Base-by-base conservation (phyloP, 768 basidiomycete genomes). In the Leccinum subgranulosum region DNA sequence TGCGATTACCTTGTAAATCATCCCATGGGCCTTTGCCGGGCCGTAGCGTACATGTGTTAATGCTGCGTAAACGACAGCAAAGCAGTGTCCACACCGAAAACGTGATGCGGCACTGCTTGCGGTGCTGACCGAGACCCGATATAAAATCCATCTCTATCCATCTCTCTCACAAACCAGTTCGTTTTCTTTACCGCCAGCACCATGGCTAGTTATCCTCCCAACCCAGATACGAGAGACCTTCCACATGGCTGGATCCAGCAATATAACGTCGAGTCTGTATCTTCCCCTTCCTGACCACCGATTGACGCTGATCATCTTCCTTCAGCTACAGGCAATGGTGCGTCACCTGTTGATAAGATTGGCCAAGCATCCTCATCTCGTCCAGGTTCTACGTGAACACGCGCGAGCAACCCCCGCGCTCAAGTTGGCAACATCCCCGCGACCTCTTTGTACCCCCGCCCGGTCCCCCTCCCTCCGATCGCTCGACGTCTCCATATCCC, bases 351-450 rank as follows among this genome's bases (percentile, higher is more conserved):
- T 53, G 36, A 57, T 12, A 14, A 23, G 27, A 45, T 41, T 11
- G 10, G n/a, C 15, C 5, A 21, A 33, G 12, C 43, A 9, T 49
- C 6, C 33, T 60, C 27, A 65, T 51, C 33, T 48, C 12, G 47
- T 51, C 36, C 11, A 47, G 90, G 89, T 92, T 83, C 76, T 92
- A 92, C 61, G 87, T 92, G 47, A 84, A 91, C 63, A 88, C 86
- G 0, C 69, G 64, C 25, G 79, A 81, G 47, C 73, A 77, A 17
- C 88, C 89, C 4, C 85, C 87, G 0, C 77, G 80, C 19, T 83
- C 86, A 36, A 81, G 78, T 14, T 92, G 90, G 90, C 76, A 74
- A 0, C 90, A 90, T 63, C 90, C 90, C 0, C 70, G 80, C n/a
- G 86, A 84, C 4, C 78, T 77, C 7, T 80, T 62, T 54, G 67